Percentiles rank a stretch among this genome's conserved stretches.
Conservation (phyloP, 345 rosid genomes). For the Limnanthes douglasii region DNA sequence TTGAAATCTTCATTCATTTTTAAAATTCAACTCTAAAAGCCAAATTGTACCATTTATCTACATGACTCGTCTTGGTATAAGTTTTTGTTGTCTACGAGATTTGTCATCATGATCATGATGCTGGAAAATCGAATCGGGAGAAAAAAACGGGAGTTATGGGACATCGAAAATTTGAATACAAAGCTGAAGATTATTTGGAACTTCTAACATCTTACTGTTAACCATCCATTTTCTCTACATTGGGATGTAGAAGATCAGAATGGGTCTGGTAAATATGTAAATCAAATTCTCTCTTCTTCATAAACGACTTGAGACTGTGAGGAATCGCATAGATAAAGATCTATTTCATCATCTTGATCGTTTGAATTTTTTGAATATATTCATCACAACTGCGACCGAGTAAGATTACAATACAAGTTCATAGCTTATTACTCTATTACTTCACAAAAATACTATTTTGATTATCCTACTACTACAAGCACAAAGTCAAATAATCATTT, state of each 20-base stretch:
- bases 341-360: conserved; percentile 95
- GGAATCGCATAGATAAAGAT: conserved; percentile 97
- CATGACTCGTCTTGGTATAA: conserved; percentile 33
- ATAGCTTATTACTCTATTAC: background rate
- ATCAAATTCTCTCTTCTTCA: conserved; percentile 71
- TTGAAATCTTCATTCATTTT: no score
- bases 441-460: background rate
- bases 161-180: conserved; percentile 55
- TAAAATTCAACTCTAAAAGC: no score
- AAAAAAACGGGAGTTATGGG: conserved; percentile 30
- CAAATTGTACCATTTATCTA: no score
- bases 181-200: conserved; percentile 48
- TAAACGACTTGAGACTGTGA: conserved; percentile 85
- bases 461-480: background rate
- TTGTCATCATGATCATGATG: conserved; percentile 43
- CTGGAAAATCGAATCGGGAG: conserved; percentile 44
- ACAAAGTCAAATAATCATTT: no score
- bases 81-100: conserved; percentile 38
- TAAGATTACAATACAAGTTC: background rate
- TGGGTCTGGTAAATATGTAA: conserved; percentile 62
- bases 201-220: conserved; percentile 60
- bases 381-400: conserved; percentile 66
- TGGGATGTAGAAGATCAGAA: conserved; percentile 46
- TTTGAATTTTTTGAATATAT: conserved; percentile 87
- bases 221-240: conserved; percentile 52